These are phyloP conservation scores for Ceratobasidium sp. DNA, from an alignment of 1,284 basidiomycete species.

Conservation along the genomic window DNA sequence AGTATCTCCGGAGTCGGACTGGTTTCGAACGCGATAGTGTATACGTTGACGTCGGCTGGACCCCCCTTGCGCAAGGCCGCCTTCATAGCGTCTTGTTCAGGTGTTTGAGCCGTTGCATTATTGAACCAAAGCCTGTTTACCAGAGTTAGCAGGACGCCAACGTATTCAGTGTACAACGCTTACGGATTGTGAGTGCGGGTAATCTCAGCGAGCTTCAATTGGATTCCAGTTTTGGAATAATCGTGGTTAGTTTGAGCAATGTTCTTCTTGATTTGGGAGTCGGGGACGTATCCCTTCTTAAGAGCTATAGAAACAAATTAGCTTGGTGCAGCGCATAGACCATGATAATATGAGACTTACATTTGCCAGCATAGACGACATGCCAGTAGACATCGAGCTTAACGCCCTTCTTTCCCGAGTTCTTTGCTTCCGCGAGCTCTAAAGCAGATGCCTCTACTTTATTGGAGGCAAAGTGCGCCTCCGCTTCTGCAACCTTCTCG, in stretches of 20 bases:
- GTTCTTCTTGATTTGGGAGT: constrained; percentile 9
- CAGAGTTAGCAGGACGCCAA: neutral
- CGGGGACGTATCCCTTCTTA: constrained; percentile 15
- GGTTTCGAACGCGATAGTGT: constrained; percentile 30
- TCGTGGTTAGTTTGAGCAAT: constrained; percentile 28
- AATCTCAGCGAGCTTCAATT: constrained; percentile 11
- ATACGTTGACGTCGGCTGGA: constrained; percentile 36
- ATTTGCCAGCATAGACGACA: constrained; percentile 23
- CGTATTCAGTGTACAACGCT: neutral
- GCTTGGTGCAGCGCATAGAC: neutral
- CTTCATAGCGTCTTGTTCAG: constrained; percentile 31
- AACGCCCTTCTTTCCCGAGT: constrained; percentile 5
- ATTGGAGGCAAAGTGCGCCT: constrained; percentile 19
- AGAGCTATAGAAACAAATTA: constrained; percentile 2
- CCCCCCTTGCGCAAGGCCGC: constrained; percentile 29
- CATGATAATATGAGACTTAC: constrained; percentile 3
- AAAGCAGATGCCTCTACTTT: constrained; percentile 15
- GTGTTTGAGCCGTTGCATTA: constrained; percentile 9
- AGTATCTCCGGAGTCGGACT: constrained; percentile 10
- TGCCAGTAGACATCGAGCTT: constrained; percentile 37
- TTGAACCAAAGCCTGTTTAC: constrained; percentile 25
- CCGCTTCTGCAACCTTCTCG: constrained; percentile 18
- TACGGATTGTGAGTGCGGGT: neutral
- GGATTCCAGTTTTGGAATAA: constrained; percentile 26
- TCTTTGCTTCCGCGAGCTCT: constrained; percentile 7